Conservation (phyloP, 352 stramenopile genomes). For the Phytophthora tentaculata region DNA sequence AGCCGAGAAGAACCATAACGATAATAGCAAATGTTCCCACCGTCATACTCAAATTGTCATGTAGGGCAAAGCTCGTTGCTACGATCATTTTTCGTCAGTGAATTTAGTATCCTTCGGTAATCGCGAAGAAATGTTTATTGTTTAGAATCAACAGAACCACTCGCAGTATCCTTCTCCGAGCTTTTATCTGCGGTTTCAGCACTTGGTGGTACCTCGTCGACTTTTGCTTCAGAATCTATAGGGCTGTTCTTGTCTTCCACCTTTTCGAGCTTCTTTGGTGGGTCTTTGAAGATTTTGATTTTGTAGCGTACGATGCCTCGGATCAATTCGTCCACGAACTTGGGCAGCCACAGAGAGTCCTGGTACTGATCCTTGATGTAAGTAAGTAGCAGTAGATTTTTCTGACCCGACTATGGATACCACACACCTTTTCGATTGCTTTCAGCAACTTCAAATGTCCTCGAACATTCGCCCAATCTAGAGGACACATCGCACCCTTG, state of each 20-base stretch:
- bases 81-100: too few relatives aligned
- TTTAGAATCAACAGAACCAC: too few relatives aligned
- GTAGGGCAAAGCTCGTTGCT: too few relatives aligned
- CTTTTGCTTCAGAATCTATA: not conserved
- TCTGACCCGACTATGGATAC: too few relatives aligned
- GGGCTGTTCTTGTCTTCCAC: conserved; percentile 1
- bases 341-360: conserved; percentile 68
- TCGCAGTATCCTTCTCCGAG: not conserved
- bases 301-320: conserved; percentile 77
- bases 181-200: conserved; percentile 1
- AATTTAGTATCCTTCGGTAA: too few relatives aligned
- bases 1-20: too few relatives aligned
- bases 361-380: too few relatives aligned
- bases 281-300: conserved; percentile 73
- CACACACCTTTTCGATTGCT: conserved; percentile 59
- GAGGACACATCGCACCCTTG: conserved; percentile 38
- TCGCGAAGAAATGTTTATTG: too few relatives aligned
- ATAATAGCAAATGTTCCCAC: too few relatives aligned
- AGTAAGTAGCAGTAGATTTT: too few relatives aligned
- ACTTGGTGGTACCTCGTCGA: not conserved
- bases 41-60: too few relatives aligned
- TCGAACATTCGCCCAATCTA: conserved; percentile 67
- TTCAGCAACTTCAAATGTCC: conserved; percentile 52
- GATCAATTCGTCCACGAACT: conserved; percentile 75
- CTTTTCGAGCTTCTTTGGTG: conserved; percentile 33